Evolutionary conservation across 768 basidiomycete genomes (phyloP), one percentile per base, ranked within the genome.

Genomic region (Amanita polypyramis): DNA sequence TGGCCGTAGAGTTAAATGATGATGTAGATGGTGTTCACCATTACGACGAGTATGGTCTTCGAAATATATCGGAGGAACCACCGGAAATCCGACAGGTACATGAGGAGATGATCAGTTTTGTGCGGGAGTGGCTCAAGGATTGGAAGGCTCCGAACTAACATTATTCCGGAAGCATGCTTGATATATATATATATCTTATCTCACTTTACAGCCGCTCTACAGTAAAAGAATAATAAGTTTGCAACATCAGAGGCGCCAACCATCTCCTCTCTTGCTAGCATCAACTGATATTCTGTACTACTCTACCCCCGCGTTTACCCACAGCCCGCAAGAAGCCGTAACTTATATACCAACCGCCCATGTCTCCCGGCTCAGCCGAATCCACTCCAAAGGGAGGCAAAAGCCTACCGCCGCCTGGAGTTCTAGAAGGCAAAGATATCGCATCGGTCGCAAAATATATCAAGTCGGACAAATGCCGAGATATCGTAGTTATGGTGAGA

Each of bases 51-150:
- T 85, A 86, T 57, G 92, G 93, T 3, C 72, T 88, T 14, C 57
- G 55, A 0, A 67, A 88, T 51, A 63, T 76, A 9, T 51, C 60
- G 0, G 65, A 74, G 17, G 94, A 95, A 57, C 94, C 94, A 5
- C 59, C 65, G 6, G 76, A 87, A 56, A 96, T 98, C 53, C 72
- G 72, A 51, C 74, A 79, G 55, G 84, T 97, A 17, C 95, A 98
- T 54, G 64, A 62, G 21, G 82, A 92, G 59, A 89, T 84, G 72
- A 75, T 92, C 36, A 65, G 62, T 12, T 95, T 97, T 58, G 88
- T 96, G 8, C 65, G 63, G 38, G 72, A 70, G 20, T 98, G 94
- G 95, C 54, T 78, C 52, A 65, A 32, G 30, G 47, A 42, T 14
- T 49, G 47, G 47, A 49, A 42, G 32, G 47, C 40, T 9, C 46